A percentile compares a stretch with the other conserved stretches of the same genome.
Evolutionary conservation across 495 filamentous ascomycete species (phyloP).

Genomic region (Xylaria sp.): DNA sequence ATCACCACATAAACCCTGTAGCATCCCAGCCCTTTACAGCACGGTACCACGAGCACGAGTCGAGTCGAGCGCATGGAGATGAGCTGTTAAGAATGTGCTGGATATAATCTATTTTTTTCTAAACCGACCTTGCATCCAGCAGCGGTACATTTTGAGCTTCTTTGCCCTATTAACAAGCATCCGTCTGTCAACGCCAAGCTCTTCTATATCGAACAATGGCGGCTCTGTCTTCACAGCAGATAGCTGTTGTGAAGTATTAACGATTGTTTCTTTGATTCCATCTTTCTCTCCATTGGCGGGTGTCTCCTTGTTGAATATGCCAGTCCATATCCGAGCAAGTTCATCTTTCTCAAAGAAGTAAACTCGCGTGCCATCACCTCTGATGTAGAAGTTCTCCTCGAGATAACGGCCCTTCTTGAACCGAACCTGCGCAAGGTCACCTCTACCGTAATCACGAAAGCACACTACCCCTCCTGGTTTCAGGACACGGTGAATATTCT

Average conservation of each 20-base stretch:
- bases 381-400: constrained; percentile 94
- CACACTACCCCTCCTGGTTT: constrained; percentile 89
- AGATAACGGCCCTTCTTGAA: constrained; percentile 94
- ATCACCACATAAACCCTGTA: neutral
- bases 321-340: constrained; percentile 79
- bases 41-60: neutral
- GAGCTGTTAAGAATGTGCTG: neutral
- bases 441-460: constrained; percentile 94
- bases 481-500: constrained; percentile 79
- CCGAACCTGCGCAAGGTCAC: constrained; percentile 93
- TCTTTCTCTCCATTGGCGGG: constrained; percentile 30
- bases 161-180: constrained; percentile 90
- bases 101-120: constrained; percentile 64
- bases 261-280: constrained; percentile 24
- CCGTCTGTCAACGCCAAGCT: constrained; percentile 82
- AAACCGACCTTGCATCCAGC: constrained; percentile 95
- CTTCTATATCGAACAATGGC: constrained; percentile 68
- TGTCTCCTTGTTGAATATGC: constrained; percentile 27
- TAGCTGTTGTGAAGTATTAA: constrained; percentile 14
- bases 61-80: neutral
- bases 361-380: constrained; percentile 93
- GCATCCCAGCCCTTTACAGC: neutral
- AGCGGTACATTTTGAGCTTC: constrained; percentile 96
- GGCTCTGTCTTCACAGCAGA: neutral
- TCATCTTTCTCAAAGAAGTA: constrained; percentile 95